A percentile compares a stretch with the other conserved stretches of the same genome.
Conservation (phyloP, 331 rosid species). For the Prunus yedoensis region DNA sequence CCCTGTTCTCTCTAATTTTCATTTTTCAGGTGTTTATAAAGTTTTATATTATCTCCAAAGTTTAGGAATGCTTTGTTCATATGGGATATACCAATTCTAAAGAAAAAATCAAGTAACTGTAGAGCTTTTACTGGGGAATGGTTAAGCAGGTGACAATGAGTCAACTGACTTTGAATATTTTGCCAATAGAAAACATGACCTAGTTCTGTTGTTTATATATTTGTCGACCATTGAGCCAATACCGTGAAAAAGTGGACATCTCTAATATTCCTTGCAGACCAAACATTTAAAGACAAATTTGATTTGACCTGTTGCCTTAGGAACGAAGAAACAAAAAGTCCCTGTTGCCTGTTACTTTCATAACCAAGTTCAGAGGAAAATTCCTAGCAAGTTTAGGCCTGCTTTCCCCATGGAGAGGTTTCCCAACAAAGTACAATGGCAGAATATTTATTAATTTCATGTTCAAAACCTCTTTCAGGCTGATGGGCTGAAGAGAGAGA, state of each 20-base stretch:
- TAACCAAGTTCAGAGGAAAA: not conserved
- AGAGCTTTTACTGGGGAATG: no score
- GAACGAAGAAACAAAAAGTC: slow-evolving; percentile 11
- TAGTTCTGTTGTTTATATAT: not conserved
- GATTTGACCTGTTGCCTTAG: slow-evolving; percentile 16
- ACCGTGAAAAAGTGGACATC: not conserved
- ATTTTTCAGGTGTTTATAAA: no score
- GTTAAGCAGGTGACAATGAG: no score
- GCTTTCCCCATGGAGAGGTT: not conserved
- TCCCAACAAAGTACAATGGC: not conserved
- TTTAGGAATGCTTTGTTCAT: no score
- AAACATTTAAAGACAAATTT: not conserved
- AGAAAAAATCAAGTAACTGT: no score
- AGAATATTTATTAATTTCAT: not conserved
- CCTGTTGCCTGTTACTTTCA: not conserved
- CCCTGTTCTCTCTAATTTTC: no score
- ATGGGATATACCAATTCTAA: no score
- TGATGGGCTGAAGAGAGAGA: no score
- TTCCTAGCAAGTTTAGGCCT: not conserved
- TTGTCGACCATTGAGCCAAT: not conserved
- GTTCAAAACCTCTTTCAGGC: no score
- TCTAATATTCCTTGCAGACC: slow-evolving; percentile 4
- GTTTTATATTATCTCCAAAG: no score
- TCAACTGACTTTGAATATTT: no score
- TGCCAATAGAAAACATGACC: not conserved